Evolutionary conservation across 306 rosid species (phyloP).

Genomic region (Cercis canadensis): DNA sequence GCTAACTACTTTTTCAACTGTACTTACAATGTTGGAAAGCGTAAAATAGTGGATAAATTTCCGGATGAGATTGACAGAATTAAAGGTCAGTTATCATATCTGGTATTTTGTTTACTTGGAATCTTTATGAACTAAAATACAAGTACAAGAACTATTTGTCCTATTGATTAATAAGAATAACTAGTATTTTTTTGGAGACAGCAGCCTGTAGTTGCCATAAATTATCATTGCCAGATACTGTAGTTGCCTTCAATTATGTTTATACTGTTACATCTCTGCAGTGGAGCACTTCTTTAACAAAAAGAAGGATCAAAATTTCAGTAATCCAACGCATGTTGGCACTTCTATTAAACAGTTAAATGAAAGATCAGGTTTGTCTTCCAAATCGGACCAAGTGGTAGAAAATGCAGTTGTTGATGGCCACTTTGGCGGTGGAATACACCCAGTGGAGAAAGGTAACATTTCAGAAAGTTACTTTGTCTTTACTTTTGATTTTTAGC

Average conservation of each 20-base stretch:
- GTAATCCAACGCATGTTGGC: constrained; percentile 15
- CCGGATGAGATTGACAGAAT: constrained; percentile 47
- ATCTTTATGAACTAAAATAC: constrained; percentile 22
- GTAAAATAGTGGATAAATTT: constrained; percentile 46
- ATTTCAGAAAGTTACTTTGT: not conserved
- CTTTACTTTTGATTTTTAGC: not conserved
- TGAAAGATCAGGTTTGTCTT: not conserved
- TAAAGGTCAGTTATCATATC: constrained; percentile 51
- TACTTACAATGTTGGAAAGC: constrained; percentile 50
- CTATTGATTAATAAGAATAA: constrained; percentile 13
- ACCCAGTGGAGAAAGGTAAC: constrained; percentile 21
- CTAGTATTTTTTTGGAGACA: not conserved
- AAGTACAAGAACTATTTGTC: constrained; percentile 17
- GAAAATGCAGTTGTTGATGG: not conserved
- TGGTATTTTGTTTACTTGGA: constrained; percentile 2
- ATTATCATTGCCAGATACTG: constrained; percentile 9
- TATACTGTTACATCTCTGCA: constrained; percentile 46
- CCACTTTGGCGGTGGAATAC: constrained; percentile 1
- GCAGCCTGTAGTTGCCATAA: constrained; percentile 11
- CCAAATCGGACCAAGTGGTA: constrained; percentile 4
- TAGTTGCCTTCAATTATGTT: constrained; percentile 11
- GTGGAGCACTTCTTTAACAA: constrained; percentile 58
- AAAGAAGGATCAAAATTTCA: constrained; percentile 29
- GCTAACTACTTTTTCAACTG: constrained; percentile 57
- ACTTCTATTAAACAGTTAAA: not conserved